Percentiles rank a stretch among this genome's conserved stretches.
Evolutionary conservation across 352 stramenopile genomes (phyloP).

Genomic region (Phytophthora cactorum): DNA sequence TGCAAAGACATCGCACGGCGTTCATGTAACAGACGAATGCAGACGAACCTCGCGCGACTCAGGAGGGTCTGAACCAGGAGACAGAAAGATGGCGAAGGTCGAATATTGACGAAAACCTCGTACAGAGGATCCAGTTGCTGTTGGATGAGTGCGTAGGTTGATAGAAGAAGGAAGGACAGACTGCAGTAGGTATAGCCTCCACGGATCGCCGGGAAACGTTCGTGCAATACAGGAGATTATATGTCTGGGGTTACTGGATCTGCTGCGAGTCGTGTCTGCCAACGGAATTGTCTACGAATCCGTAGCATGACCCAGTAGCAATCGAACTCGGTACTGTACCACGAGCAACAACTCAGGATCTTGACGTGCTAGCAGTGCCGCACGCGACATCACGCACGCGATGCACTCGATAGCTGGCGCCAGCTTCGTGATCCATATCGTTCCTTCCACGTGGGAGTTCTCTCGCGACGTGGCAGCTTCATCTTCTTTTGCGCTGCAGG

Average conservation of each 20-base stretch:
- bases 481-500: too few species aligned
- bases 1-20: conserved; percentile 16
- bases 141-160: conserved; percentile 23
- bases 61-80: conserved; percentile 1
- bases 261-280: conserved; percentile 3
- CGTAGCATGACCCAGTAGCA: background rate
- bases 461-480: conserved; percentile 2
- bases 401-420: background rate
- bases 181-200: conserved; percentile 9
- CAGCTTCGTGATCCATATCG: background rate
- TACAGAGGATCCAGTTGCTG: conserved; percentile 17
- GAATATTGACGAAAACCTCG: conserved; percentile 12
- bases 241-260: conserved; percentile 2
- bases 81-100: background rate
- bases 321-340: background rate
- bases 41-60: conserved; percentile 11
- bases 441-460: conserved; percentile 9
- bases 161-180: conserved; percentile 23
- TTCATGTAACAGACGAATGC: conserved; percentile 5
- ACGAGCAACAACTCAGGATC: background rate
- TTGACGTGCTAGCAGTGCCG: background rate
- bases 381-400: background rate
- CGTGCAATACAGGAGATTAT: conserved; percentile 15
- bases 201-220: conserved; percentile 7
- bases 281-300: background rate